phyloP scores from a whole-genome alignment of 2,329 filamentous ascomycete genomes.

The Cladophialophora carrionii region DNA sequence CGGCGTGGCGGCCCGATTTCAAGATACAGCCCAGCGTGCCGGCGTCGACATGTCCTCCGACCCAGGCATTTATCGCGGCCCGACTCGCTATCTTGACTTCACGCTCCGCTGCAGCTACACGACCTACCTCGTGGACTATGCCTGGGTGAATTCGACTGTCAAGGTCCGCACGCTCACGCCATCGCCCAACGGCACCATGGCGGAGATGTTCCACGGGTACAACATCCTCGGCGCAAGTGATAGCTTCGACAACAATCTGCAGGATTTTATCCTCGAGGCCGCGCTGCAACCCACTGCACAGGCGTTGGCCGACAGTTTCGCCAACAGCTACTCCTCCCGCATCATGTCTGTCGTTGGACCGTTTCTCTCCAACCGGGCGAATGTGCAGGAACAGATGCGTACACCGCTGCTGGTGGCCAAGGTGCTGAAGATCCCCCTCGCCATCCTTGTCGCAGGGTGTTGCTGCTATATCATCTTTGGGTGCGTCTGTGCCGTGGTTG shows the following conservation, averaged over 20 bases:
- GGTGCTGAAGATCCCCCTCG: conserved; percentile 35
- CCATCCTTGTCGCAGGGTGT: conserved; percentile 31
- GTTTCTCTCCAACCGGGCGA: conserved; percentile 30
- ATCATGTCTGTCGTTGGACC: conserved; percentile 35
- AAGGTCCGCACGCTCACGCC: conserved; percentile 23
- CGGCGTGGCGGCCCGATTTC: conserved; percentile 31
- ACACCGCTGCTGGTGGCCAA: conserved; percentile 34
- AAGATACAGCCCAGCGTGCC: conserved; percentile 20
- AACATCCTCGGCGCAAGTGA: conserved; percentile 19
- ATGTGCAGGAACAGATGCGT: conserved; percentile 31
- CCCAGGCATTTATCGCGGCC: conserved; percentile 24
- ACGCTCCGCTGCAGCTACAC: conserved; percentile 33
- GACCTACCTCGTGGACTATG: conserved; percentile 35
- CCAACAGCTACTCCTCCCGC: conserved; percentile 30
- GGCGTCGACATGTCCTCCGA: conserved; percentile 28
- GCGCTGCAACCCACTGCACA: conserved; percentile 23
- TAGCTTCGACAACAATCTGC: conserved; percentile 33
- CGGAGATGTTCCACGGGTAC: conserved; percentile 38
- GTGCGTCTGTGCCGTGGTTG: conserved; percentile 17
- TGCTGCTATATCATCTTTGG: conserved; percentile 34
- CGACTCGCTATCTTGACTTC: conserved; percentile 28
- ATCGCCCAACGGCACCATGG: conserved; percentile 34
- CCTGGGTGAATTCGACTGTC: conserved; percentile 32
- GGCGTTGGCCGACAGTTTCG: conserved; percentile 29
- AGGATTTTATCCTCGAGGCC: conserved; percentile 29